Evolutionary conservation across 352 stramenopile genomes (phyloP).

Genomic region (Globisporangium barbulae): DNA sequence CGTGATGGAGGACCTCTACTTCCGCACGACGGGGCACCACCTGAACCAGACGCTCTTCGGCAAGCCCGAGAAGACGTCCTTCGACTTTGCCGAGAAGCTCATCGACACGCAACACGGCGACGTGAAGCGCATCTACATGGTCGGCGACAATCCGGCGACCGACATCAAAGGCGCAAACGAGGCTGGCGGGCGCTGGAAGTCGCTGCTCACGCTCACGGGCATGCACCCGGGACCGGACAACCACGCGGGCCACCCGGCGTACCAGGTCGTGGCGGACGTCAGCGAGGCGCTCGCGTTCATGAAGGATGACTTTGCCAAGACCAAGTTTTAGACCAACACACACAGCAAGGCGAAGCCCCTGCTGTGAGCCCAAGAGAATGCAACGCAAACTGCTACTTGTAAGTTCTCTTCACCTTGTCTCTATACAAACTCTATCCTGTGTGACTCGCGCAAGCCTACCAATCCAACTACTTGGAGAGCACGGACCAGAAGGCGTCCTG

Average conservation of each 20-base stretch:
- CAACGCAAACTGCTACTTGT: neutral
- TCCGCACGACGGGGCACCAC: slow-evolving; percentile 73
- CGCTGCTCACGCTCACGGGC: slow-evolving; percentile 78
- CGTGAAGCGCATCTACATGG: slow-evolving; percentile 82
- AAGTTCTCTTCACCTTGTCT: neutral
- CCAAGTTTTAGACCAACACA: slow-evolving; percentile 7
- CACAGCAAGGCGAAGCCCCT: neutral
- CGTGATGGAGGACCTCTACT: slow-evolving; percentile 69
- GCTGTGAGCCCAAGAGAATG: neutral
- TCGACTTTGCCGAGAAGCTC: slow-evolving; percentile 69
- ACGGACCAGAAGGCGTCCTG: slow-evolving; percentile 99
- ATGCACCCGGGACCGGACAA: slow-evolving; percentile 76
- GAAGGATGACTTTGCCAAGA: slow-evolving; percentile 56
- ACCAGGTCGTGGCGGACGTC: slow-evolving; percentile 75
- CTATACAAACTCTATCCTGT: slow-evolving; percentile 8
- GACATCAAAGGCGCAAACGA: slow-evolving; percentile 81
- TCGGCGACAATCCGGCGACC: slow-evolving; percentile 81
- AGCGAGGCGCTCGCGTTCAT: slow-evolving; percentile 69
- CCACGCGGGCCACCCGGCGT: slow-evolving; percentile 57
- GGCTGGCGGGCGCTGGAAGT: slow-evolving; percentile 75
- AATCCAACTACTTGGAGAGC: slow-evolving; percentile 75
- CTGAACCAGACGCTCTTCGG: slow-evolving; percentile 73
- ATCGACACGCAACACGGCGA: slow-evolving; percentile 66
- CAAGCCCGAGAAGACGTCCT: slow-evolving; percentile 77
- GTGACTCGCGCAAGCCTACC: neutral